These are phyloP conservation scores for Tephrocybe sp. DNA, from an alignment of 768 basidiomycete genomes.

Conservation along the genomic window DNA sequence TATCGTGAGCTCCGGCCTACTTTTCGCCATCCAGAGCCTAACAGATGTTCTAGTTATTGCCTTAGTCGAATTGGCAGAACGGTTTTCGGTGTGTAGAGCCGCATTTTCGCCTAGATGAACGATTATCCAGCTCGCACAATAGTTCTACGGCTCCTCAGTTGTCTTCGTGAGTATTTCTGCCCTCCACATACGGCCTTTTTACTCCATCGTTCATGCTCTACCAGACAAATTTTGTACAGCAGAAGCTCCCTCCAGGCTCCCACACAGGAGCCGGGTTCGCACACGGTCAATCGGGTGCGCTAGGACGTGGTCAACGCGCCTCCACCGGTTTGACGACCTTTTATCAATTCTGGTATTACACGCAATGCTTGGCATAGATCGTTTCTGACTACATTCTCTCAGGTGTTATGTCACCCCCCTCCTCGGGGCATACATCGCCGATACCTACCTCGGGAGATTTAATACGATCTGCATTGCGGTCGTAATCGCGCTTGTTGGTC, in stretches of 20 bases:
- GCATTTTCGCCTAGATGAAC: not conserved
- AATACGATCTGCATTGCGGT: slow-evolving; percentile 70
- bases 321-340: slow-evolving; percentile 73
- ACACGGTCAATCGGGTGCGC: slow-evolving; percentile 63
- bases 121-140: not conserved
- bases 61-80: slow-evolving; percentile 67
- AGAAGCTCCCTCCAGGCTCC: slow-evolving; percentile 63
- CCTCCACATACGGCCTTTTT: not conserved
- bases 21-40: not conserved
- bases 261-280: slow-evolving; percentile 60
- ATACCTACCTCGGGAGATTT: slow-evolving; percentile 71
- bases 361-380: not conserved
- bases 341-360: slow-evolving; percentile 63
- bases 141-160: slow-evolving; percentile 49
- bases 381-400: not conserved
- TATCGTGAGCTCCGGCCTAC: slow-evolving; percentile 37
- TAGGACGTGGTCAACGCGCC: slow-evolving; percentile 65
- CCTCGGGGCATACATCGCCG: slow-evolving; percentile 71
- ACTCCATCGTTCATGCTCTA: not conserved
- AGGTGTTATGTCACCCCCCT: slow-evolving; percentile 70
- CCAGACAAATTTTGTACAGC: slow-evolving; percentile 77
- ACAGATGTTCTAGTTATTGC: slow-evolving; percentile 50
- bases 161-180: slow-evolving; percentile 40
- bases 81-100: slow-evolving; percentile 58
- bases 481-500: slow-evolving; percentile 58